Evolutionary conservation across 257 asterid genomes (phyloP).

Genomic region (Cordia subcordata): DNA sequence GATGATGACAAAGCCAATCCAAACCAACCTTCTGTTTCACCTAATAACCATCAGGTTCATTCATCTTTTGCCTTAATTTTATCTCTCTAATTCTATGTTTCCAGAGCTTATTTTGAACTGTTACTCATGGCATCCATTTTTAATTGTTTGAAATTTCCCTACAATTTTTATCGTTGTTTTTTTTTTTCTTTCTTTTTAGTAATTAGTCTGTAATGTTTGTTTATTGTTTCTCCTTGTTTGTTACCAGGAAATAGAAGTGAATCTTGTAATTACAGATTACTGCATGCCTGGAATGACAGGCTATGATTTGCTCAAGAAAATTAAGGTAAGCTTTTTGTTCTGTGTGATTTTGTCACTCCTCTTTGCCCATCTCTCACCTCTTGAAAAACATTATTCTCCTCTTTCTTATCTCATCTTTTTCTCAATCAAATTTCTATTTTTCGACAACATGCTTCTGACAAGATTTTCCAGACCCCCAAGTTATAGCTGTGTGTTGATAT

Average conservation of each 20-base stretch:
- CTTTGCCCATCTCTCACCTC: background rate
- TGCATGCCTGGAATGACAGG: constrained; percentile 42
- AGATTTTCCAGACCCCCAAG: constrained; percentile 4
- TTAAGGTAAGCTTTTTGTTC: constrained; percentile 29
- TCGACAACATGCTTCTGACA: constrained; percentile 9
- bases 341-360: background rate
- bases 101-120: background rate
- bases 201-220: constrained; percentile 1
- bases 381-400: background rate
- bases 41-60: constrained; percentile 30
- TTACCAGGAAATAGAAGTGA: constrained; percentile 24
- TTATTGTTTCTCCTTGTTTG: background rate
- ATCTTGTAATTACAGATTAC: constrained; percentile 28
- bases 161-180: too few relatives aligned
- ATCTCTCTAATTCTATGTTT: constrained; percentile 1
- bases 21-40: constrained; percentile 30
- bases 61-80: background rate
- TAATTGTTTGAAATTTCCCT: background rate
- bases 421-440: constrained; percentile 14
- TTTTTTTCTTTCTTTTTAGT: constrained; percentile 2
- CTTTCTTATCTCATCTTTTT: too few relatives aligned
- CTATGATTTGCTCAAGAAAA: constrained; percentile 32
- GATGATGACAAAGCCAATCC: constrained; percentile 23
- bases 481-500: constrained; percentile 13
- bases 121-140: too few relatives aligned